phyloP scores from a whole-genome alignment of 495 filamentous ascomycete genomes.

The Aspergillus diversus region DNA sequence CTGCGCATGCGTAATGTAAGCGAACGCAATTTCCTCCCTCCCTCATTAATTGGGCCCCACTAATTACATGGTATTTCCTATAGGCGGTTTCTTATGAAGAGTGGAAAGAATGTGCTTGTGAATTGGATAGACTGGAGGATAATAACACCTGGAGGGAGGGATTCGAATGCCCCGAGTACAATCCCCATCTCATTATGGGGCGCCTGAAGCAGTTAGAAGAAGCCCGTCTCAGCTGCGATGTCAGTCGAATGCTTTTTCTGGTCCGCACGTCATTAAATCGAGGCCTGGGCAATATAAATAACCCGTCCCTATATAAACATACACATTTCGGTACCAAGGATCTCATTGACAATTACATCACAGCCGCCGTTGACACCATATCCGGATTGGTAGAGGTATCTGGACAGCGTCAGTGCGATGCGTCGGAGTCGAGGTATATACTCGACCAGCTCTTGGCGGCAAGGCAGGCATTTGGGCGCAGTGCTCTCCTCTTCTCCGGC shows the following conservation, averaged over 20 bases:
- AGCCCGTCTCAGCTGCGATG: conserved; percentile 74
- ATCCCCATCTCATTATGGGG: conserved; percentile 65
- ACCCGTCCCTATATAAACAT: conserved; percentile 79
- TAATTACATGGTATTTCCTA: conserved; percentile 5
- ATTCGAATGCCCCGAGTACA: conserved; percentile 68
- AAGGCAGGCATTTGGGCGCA: conserved; percentile 86
- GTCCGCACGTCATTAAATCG: conserved; percentile 81
- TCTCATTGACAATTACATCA: conserved; percentile 85
- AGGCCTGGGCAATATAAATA: conserved; percentile 83
- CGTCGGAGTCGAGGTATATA: conserved; percentile 65
- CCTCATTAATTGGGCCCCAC: neutral
- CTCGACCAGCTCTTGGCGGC: conserved; percentile 75
- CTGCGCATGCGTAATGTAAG: conserved; percentile 64
- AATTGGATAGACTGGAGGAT: conserved; percentile 79
- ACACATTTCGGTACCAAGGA: conserved; percentile 85
- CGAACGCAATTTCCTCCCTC: conserved; percentile 7
- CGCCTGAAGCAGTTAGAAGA: conserved; percentile 75
- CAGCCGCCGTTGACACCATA: conserved; percentile 74
- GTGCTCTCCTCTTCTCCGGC: conserved; percentile 83
- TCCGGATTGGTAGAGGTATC: conserved; percentile 68
- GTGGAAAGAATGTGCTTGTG: conserved; percentile 69
- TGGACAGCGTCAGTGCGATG: conserved; percentile 54
- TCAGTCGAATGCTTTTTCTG: conserved; percentile 75
- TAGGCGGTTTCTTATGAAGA: conserved; percentile 66
- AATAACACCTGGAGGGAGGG: conserved; percentile 81